Evolutionary conservation across 2,329 filamentous ascomycete genomes (phyloP).

Genomic region (Chaetothyriales sp.): DNA sequence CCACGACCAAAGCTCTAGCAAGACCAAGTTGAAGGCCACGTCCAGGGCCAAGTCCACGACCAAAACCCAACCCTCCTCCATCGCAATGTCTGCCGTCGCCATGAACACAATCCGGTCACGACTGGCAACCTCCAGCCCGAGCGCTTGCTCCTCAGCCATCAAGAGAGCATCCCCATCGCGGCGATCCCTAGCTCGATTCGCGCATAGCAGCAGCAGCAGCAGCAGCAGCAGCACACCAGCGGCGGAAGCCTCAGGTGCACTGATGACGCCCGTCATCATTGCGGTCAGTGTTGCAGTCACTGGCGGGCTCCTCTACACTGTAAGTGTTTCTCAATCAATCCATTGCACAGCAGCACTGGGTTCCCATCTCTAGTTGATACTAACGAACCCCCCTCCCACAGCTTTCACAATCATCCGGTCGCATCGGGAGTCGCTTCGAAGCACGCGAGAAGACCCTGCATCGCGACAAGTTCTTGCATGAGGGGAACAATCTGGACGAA

Average conservation of each 20-base stretch:
- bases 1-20: too few relatives aligned
- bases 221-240: neutral
- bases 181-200: neutral
- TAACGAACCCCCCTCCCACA: slow-evolving; percentile 3
- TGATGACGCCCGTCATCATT: slow-evolving; percentile 10
- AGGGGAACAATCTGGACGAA: slow-evolving; percentile 4
- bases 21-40: too few relatives aligned
- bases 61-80: neutral
- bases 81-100: neutral
- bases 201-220: neutral
- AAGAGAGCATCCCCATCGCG: neutral
- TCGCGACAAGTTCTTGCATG: slow-evolving; percentile 11
- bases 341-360: neutral
- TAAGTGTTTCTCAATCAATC: slow-evolving; percentile 4
- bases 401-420: slow-evolving; percentile 9
- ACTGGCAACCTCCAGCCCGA: neutral
- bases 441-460: slow-evolving; percentile 8
- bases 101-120: neutral
- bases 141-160: too few relatives aligned
- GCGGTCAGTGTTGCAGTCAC: slow-evolving; percentile 4
- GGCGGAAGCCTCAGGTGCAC: neutral
- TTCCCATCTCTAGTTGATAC: too few relatives aligned
- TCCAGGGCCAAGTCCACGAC: too few relatives aligned
- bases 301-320: slow-evolving; percentile 8
- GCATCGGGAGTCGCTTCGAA: slow-evolving; percentile 8